These are phyloP conservation scores for Garcia nutans DNA, from an alignment of 345 rosid species.

Conservation along the genomic window DNA sequence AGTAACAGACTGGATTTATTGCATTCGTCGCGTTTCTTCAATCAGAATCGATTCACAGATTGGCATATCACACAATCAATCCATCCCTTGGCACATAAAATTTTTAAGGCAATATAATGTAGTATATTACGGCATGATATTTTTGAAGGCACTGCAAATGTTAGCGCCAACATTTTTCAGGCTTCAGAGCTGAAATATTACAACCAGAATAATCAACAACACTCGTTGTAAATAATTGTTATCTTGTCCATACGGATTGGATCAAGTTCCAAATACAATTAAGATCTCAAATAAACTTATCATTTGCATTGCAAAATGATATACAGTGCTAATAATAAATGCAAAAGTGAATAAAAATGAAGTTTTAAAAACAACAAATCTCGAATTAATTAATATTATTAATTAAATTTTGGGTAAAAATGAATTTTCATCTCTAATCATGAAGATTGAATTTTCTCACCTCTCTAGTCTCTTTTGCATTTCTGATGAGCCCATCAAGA, in stretches of 20 bases:
- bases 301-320: neutral
- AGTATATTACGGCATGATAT: no score
- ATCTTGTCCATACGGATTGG: no score
- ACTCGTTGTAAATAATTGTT: neutral
- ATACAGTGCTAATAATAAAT: neutral
- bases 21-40: neutral
- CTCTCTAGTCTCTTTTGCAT: slow-evolving; percentile 93
- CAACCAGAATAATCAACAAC: neutral
- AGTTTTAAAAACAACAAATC: neutral
- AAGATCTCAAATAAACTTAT: neutral
- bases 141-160: neutral
- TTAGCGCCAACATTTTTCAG: neutral
- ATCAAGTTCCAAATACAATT: no score
- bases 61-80: neutral
- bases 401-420: neutral
- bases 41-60: neutral
- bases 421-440: neutral
- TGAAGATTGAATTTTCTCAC: slow-evolving; percentile 32
- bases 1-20: no score
- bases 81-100: neutral
- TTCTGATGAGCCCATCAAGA: slow-evolving; percentile 84
- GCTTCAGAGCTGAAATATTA: neutral
- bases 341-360: neutral
- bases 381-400: neutral
- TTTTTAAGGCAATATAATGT: no score